Conservation (phyloP, 257 asterid genomes). For the Solanum arcanum region DNA sequence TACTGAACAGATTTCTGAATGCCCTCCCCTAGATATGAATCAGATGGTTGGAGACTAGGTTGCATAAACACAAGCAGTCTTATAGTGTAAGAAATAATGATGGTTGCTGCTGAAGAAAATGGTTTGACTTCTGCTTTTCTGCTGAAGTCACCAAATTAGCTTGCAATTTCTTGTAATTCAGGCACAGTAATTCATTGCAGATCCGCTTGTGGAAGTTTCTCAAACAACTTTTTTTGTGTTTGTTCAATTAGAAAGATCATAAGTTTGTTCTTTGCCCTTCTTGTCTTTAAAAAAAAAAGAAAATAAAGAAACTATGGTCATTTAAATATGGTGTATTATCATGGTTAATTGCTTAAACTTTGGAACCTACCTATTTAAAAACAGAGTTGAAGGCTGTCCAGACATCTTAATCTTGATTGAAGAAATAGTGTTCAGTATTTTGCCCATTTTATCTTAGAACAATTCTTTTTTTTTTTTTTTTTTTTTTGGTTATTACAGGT, state of each 20-base stretch:
- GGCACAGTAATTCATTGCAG: neutral
- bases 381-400: neutral
- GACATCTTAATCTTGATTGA: neutral
- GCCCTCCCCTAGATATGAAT: neutral
- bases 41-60: neutral
- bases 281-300: neutral
- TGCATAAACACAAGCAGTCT: neutral
- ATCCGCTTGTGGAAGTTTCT: neutral
- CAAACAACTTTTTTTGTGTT: neutral
- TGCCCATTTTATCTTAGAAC: conserved; percentile 3
- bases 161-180: neutral
- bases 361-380: neutral
- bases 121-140: neutral
- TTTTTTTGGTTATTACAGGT: conserved; percentile 26
- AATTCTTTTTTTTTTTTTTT: neutral
- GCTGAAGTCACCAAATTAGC: neutral
- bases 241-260: neutral
- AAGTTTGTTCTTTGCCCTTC: neutral
- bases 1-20: neutral
- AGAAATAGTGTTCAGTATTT: neutral
- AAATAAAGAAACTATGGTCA: neutral
- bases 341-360: neutral
- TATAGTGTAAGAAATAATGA: neutral
- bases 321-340: neutral
- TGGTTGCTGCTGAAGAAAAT: neutral